Evolutionary conservation across 1,139 yeast species (phyloP).

Genomic region (Pichia sp.): DNA sequence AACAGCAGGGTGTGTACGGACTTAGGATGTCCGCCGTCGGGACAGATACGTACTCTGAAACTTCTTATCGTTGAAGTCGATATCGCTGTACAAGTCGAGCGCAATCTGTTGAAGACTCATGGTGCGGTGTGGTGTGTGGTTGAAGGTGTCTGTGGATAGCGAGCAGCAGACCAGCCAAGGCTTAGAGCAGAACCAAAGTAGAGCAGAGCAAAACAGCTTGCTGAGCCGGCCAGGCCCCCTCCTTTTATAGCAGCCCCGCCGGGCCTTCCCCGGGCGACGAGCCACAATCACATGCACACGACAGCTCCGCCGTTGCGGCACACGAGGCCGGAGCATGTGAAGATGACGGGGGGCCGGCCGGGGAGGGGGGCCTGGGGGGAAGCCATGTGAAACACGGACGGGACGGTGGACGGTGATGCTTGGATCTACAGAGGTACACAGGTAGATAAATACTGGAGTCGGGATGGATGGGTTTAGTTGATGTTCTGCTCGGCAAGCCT

Average conservation of each 20-base stretch:
- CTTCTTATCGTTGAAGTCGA: conserved; percentile 29
- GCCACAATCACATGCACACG: conserved; percentile 8
- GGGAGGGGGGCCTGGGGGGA: too few species aligned
- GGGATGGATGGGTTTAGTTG: conserved; percentile 1
- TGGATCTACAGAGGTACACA: background rate
- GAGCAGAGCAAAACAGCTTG: background rate
- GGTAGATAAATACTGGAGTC: background rate
- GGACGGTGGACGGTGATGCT: background rate
- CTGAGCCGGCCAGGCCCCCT: background rate
- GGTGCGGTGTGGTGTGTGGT: background rate
- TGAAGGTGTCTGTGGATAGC: background rate
- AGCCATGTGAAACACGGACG: background rate
- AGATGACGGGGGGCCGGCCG: background rate
- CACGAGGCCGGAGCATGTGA: conserved; percentile 2
- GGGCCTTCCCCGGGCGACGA: background rate
- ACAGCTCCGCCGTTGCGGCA: background rate
- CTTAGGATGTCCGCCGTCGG: background rate
- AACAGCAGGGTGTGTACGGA: background rate
- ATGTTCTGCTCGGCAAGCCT: conserved; percentile 29
- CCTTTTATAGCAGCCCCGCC: conserved; percentile 2
- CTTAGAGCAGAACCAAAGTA: background rate
- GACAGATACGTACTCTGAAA: conserved; percentile 24
- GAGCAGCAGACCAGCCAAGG: background rate
- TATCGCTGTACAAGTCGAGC: conserved; percentile 24
- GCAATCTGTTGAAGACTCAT: conserved; percentile 18